A percentile compares a stretch with the other conserved stretches of the same genome.
Evolutionary conservation across 345 rosid genomes (phyloP).

Genomic region (Toxicodendron radicans): DNA sequence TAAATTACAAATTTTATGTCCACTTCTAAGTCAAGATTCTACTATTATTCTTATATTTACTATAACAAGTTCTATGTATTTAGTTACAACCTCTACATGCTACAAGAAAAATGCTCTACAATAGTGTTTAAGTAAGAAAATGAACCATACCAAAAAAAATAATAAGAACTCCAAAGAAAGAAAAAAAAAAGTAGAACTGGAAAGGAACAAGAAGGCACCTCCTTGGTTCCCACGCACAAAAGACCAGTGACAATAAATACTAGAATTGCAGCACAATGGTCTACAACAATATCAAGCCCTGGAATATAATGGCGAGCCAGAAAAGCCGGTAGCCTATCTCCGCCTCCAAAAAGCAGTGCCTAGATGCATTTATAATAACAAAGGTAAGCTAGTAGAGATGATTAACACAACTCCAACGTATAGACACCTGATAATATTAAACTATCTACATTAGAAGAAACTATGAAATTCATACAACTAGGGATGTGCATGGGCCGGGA

Average conservation of each 20-base stretch:
- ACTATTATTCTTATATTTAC: too few relatives aligned
- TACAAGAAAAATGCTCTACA: too few relatives aligned
- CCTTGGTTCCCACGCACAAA: conserved; percentile 92
- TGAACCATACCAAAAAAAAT: neutral
- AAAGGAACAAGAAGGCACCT: conserved; percentile 47
- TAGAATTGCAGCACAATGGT: conserved; percentile 85
- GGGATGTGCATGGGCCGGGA: too few relatives aligned
- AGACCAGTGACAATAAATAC: conserved; percentile 85
- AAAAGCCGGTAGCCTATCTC: conserved; percentile 63
- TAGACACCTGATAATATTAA: too few relatives aligned
- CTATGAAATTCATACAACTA: neutral
- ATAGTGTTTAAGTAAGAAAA: neutral
- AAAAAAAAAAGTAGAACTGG: conserved; percentile 1
- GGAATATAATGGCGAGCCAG: conserved; percentile 86
- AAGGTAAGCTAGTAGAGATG: neutral
- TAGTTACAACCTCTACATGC: too few relatives aligned
- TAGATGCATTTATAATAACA: conserved; percentile 25
- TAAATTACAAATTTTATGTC: too few relatives aligned
- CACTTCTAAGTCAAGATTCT: too few relatives aligned
- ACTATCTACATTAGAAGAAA: neutral
- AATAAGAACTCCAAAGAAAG: neutral
- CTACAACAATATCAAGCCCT: conserved; percentile 77
- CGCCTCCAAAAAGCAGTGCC: conserved; percentile 95
- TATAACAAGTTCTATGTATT: too few relatives aligned
- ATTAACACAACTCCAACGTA: too few relatives aligned